phyloP scores from a whole-genome alignment of 176 grass and related monocot species.

The Triticum dicoccoides region DNA sequence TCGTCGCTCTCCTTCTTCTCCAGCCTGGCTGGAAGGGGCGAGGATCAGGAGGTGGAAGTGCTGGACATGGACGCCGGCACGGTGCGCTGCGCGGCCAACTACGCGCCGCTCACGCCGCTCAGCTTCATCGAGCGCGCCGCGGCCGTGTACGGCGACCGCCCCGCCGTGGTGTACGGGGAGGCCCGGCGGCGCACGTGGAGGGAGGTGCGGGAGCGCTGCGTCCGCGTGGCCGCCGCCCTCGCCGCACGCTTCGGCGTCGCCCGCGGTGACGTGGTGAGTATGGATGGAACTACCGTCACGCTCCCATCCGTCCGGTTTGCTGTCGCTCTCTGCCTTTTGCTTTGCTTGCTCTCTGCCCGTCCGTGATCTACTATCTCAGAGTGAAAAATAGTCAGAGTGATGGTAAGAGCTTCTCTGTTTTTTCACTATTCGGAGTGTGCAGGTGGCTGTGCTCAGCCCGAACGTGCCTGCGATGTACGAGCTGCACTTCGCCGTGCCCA shows the following conservation, averaged over 20 bases:
- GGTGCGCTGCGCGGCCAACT: constrained; percentile 56
- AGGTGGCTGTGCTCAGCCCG: constrained; percentile 66
- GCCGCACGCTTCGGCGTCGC: constrained; percentile 40
- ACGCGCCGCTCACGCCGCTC: constrained; percentile 54
- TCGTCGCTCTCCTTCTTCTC: neutral
- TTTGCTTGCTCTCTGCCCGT: neutral
- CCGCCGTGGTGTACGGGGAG: constrained; percentile 31
- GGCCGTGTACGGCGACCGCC: constrained; percentile 38
- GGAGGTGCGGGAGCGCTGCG: constrained; percentile 41
- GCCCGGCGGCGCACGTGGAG: constrained; percentile 46
- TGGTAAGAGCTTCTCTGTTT: too few species aligned
- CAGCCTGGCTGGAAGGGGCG: neutral
- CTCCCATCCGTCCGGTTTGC: too few species aligned
- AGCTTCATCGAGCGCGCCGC: constrained; percentile 72
- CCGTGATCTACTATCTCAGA: too few species aligned
- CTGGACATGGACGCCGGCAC: constrained; percentile 46
- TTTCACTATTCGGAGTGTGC: neutral
- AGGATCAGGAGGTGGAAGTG: neutral
- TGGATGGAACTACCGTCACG: too few species aligned
- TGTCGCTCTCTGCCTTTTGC: neutral
- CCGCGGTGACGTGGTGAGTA: constrained; percentile 54
- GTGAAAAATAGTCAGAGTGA: too few species aligned
- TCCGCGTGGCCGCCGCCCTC: constrained; percentile 55
- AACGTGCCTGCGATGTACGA: constrained; percentile 74
- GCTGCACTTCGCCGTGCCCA: constrained; percentile 75